Conservation (phyloP, 1,284 basidiomycete genomes). For the Malassezia sp. region DNA sequence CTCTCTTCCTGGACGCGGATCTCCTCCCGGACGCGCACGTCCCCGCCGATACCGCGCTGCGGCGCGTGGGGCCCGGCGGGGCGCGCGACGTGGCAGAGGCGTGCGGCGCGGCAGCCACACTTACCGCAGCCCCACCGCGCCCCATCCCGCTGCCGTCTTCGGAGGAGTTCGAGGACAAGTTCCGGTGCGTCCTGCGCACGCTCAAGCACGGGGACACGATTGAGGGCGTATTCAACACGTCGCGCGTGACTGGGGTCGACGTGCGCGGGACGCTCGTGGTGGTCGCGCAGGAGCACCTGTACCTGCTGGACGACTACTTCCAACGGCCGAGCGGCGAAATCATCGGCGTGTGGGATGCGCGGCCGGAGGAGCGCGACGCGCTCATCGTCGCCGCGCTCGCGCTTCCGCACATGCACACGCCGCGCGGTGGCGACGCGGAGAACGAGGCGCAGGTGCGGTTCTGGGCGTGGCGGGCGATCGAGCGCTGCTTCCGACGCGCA, state of each 20-base stretch:
- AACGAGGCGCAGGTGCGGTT: slow-evolving; percentile 22
- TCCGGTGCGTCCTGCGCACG: slow-evolving; percentile 49
- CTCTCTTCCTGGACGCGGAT: no score
- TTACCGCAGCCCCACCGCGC: no score
- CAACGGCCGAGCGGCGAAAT: slow-evolving; percentile 77
- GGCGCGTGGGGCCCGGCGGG: no score
- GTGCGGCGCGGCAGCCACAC: no score
- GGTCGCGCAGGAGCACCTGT: slow-evolving; percentile 69
- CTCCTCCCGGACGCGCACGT: no score
- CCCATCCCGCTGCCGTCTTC: no score
- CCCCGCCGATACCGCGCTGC: no score
- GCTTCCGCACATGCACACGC: slow-evolving; percentile 48
- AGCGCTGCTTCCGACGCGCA: slow-evolving; percentile 21
- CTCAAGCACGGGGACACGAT: slow-evolving; percentile 80
- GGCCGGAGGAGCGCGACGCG: slow-evolving; percentile 55
- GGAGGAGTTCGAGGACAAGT: slow-evolving; percentile 56
- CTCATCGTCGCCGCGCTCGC: slow-evolving; percentile 60
- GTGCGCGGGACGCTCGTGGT: slow-evolving; percentile 71
- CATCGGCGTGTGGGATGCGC: slow-evolving; percentile 75
- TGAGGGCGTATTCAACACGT: slow-evolving; percentile 58
- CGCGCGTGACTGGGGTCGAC: slow-evolving; percentile 35
- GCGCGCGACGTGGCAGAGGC: no score
- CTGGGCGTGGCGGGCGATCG: slow-evolving; percentile 32
- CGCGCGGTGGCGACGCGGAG: slow-evolving; percentile 23
- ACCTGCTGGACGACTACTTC: slow-evolving; percentile 84